Base-by-base conservation (phyloP, 2,329 filamentous ascomycete species). In the Colletotrichum gloeosporioides region DNA sequence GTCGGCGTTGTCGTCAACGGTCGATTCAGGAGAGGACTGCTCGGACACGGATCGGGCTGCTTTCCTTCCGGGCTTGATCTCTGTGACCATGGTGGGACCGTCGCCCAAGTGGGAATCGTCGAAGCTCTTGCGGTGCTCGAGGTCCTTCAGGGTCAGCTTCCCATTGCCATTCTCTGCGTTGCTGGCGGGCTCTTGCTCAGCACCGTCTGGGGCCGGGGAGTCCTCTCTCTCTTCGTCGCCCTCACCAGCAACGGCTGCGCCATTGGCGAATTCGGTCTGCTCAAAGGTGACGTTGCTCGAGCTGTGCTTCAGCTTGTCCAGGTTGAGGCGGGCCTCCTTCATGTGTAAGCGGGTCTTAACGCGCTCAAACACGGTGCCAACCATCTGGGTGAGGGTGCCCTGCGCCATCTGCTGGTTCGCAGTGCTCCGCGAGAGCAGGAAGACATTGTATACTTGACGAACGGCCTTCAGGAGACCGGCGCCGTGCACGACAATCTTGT, bases 381-480 rank as follows among this genome's bases (percentile, higher is more conserved):
- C 95, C 97, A 99, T 99, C 86, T 99, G 97, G 5, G 96, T 98
- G 82, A 99, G 88, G 6, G 97, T 98, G 4, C 97, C 97, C 84
- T 99, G 98, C 2, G 98, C 98, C 66, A 99, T 95, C 84, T 98
- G 96, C 87, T 99, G 97, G 83, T 99, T 99, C 73, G 95, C 92
- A 78, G 94, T 98, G 78, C 94, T 98, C 83, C 97, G 96, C 79
- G 96, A 99, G 67, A 99, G 92, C 76, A 99, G 90, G 85, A 99
- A 99, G 80, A 99, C 98, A 87, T 99, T 99, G 89, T 99, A 99
- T 75, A 98, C 98, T 85, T 99, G 95, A 80, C 97, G 94, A 79
- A 99, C 96, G 71, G 97, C 96, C 88, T 99, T 99, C 79, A 99
- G 90, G 77, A 99, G 90, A 78, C 97, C 98, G 49, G 97, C 96